These are phyloP conservation scores for Cymodocea nodosa DNA, from an alignment of 116 monocot species.

Conservation along the genomic window DNA sequence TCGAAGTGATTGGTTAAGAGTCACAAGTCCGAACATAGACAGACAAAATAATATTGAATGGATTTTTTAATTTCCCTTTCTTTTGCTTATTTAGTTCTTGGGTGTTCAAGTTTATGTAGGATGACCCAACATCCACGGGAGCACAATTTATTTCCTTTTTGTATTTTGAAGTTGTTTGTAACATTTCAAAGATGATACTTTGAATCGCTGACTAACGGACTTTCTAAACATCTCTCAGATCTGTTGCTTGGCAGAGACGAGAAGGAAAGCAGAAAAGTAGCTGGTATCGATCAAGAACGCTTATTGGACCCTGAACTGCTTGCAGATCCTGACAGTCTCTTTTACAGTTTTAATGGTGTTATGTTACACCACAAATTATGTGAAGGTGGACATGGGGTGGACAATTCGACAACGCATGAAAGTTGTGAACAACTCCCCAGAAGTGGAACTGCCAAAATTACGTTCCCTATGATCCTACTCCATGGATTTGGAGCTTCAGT, in stretches of 20 bases:
- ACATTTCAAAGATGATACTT: no score
- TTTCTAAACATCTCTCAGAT: conserved; percentile 7
- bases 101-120: no score
- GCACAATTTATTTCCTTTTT: no score
- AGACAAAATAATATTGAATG: no score
- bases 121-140: no score
- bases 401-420: neutral
- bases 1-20: no score
- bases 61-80: no score
- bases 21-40: no score
- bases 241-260: conserved; percentile 9
- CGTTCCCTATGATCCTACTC: conserved; percentile 40
- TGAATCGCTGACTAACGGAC: neutral
- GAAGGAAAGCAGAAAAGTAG: conserved; percentile 22
- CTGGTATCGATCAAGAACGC: conserved; percentile 71
- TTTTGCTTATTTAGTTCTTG: no score
- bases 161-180: no score
- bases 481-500: conserved; percentile 88
- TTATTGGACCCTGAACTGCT: conserved; percentile 48
- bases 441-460: conserved; percentile 6
- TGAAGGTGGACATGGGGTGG: conserved; percentile 12
- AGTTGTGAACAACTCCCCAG: neutral
- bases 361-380: conserved; percentile 65
- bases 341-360: conserved; percentile 61
- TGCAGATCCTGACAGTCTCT: conserved; percentile 72